Conservation (phyloP, 2,329 filamentous ascomycete genomes). For the Hortaea sp. region DNA sequence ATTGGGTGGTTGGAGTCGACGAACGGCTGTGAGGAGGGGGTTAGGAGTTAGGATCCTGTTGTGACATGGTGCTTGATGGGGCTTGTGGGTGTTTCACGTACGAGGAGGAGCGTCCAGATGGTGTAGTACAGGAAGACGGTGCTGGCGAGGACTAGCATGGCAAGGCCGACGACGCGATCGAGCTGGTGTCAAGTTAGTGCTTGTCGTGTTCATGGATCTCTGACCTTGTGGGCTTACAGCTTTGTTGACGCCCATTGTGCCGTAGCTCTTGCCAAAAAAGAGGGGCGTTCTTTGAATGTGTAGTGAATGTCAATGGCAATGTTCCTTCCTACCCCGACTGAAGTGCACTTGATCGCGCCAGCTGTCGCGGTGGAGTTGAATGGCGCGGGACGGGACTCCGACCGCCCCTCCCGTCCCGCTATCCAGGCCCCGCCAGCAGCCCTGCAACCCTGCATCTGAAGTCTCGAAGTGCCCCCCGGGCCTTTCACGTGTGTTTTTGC, state of each 20-base stretch:
- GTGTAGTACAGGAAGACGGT: conserved; percentile 85
- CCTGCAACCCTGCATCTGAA: too few relatives aligned
- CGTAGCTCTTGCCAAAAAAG: too few relatives aligned
- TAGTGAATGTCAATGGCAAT: too few relatives aligned
- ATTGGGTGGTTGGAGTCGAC: conserved; percentile 86
- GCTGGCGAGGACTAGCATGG: conserved; percentile 65
- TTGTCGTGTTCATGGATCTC: neutral
- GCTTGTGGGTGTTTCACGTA: conserved; percentile 32
- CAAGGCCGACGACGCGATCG: conserved; percentile 73
- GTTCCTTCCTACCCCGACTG: too few relatives aligned
- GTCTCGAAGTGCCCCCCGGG: too few relatives aligned
- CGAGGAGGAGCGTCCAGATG: conserved; percentile 95
- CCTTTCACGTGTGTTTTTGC: too few relatives aligned
- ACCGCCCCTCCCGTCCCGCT: too few relatives aligned
- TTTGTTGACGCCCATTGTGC: neutral
- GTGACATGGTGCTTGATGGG: neutral
- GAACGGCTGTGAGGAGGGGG: conserved; percentile 61
- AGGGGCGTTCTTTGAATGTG: neutral
- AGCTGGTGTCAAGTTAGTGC: conserved; percentile 48
- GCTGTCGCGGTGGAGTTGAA: too few relatives aligned
- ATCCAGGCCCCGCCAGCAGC: too few relatives aligned
- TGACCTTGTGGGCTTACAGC: neutral
- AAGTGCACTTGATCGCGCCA: too few relatives aligned
- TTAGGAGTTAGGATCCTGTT: neutral
- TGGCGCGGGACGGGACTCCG: too few relatives aligned